phyloP scores from a whole-genome alignment of 169 alveolate species.

The Cryptosporidium viatorum region DNA sequence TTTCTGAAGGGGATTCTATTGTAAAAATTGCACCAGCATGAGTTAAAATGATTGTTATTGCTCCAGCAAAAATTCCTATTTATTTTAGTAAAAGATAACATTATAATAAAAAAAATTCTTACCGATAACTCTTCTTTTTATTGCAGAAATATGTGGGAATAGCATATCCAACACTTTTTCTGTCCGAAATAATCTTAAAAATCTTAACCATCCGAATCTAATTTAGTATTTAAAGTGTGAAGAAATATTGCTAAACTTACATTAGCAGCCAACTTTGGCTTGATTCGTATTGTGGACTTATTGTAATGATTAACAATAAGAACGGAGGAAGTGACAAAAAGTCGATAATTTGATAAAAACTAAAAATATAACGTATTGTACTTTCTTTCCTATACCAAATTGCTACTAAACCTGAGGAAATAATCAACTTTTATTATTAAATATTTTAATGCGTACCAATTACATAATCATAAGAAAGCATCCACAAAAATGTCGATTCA shows the following conservation, averaged over 20 bases:
- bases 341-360: slow-evolving; percentile 29
- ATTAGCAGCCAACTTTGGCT: slow-evolving; percentile 49
- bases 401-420: slow-evolving; percentile 44
- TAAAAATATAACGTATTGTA: slow-evolving; percentile 31
- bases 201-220: slow-evolving; percentile 64
- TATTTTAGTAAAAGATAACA: not conserved
- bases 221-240: no score
- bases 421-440: not conserved
- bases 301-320: slow-evolving; percentile 12
- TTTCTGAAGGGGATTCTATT: slow-evolving; percentile 72
- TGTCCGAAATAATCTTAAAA: slow-evolving; percentile 75
- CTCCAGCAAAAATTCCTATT: slow-evolving; percentile 53
- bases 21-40: slow-evolving; percentile 79
- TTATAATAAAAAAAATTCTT: slow-evolving; percentile 5
- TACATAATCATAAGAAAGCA: slow-evolving; percentile 77
- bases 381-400: slow-evolving; percentile 48
- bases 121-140: slow-evolving; percentile 51
- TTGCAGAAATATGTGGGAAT: slow-evolving; percentile 54
- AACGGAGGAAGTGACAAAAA: slow-evolving; percentile 57
- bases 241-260: slow-evolving; percentile 13
- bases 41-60: slow-evolving; percentile 75
- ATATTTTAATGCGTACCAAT: slow-evolving; percentile 16
- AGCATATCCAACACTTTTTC: slow-evolving; percentile 45
- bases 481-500: slow-evolving; percentile 77
- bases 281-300: slow-evolving; percentile 41